A percentile compares a stretch with the other conserved stretches of the same genome.
These are phyloP conservation scores for Hyaloscypha variabilis DNA, from an alignment of 495 filamentous ascomycete species.

Conservation along the genomic window DNA sequence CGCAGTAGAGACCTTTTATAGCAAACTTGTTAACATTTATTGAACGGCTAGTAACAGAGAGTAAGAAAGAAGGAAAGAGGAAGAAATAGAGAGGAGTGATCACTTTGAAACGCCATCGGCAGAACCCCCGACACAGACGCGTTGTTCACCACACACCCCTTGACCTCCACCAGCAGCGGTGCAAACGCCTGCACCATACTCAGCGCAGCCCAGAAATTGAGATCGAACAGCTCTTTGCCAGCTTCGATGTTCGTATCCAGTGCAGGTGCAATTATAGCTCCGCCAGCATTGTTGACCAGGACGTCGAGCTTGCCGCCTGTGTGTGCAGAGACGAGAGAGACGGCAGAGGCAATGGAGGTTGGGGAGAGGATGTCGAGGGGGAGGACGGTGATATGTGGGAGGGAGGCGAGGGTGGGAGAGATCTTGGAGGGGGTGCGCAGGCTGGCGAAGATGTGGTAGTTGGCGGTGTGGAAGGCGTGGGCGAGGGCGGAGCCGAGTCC, in stretches of 20 bases:
- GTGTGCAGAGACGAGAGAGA: not conserved
- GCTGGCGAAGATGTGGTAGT: constrained; percentile 43
- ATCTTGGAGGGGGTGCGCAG: constrained; percentile 42
- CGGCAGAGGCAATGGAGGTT: not conserved
- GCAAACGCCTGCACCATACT: too few species aligned
- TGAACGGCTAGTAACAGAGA: too few species aligned
- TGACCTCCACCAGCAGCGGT: too few species aligned
- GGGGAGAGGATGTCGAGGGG: not conserved
- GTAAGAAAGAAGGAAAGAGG: too few species aligned
- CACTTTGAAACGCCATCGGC: too few species aligned
- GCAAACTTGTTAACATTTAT: too few species aligned
- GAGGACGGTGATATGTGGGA: not conserved
- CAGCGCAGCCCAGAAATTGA: too few species aligned
- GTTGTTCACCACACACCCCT: too few species aligned
- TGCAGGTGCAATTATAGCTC: not conserved
- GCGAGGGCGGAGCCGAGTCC: constrained; percentile 45
- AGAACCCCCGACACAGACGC: too few species aligned
- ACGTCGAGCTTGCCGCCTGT: not conserved
- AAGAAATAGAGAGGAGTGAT: too few species aligned
- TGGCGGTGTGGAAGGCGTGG: constrained; percentile 33
- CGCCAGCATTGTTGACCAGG: not conserved
- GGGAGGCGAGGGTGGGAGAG: not conserved
- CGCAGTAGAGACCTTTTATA: too few species aligned
- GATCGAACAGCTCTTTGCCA: too few species aligned
- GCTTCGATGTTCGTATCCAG: not conserved